Conservation (phyloP, 805 yeast genomes). For the Myxozyma lipomycoides region DNA sequence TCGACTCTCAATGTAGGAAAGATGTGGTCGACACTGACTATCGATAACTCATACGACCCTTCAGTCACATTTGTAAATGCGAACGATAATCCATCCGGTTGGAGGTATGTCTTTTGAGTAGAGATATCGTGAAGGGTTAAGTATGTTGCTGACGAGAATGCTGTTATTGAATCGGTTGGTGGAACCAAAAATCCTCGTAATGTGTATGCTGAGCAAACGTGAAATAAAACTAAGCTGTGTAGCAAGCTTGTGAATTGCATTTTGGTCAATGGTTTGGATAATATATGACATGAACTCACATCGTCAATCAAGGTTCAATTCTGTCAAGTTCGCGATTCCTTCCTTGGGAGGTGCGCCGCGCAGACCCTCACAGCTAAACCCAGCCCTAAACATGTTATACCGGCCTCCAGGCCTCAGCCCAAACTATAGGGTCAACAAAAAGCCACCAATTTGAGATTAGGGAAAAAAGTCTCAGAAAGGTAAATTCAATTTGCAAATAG, state of each 20-base stretch:
- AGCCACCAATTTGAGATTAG: too few species aligned
- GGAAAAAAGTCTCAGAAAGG: too few species aligned
- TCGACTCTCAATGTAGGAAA: conserved; percentile 24
- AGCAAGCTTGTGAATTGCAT: not conserved
- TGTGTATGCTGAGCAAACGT: conserved; percentile 11
- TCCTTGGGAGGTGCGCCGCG: too few species aligned
- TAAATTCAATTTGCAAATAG: too few species aligned
- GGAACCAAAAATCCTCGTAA: conserved; percentile 13
- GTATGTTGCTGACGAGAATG: conserved; percentile 9
- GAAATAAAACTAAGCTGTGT: not conserved
- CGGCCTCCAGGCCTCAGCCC: too few species aligned
- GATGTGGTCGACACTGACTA: conserved; percentile 28
- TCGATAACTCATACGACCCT: conserved; percentile 31
- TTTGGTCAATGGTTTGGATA: not conserved
- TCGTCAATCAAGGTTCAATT: too few species aligned
- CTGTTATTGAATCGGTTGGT: not conserved
- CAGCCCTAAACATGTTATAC: too few species aligned
- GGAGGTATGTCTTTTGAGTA: conserved; percentile 17
- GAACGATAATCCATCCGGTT: conserved; percentile 27
- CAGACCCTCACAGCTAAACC: too few species aligned
- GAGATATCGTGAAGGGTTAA: conserved; percentile 9
- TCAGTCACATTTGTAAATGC: conserved; percentile 30
- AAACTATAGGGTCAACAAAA: too few species aligned
- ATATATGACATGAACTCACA: not conserved
- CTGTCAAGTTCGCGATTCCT: too few species aligned